phyloP scores from a whole-genome alignment of 2,329 filamentous ascomycete species.

The Ophidiomyces ophidiicola region DNA sequence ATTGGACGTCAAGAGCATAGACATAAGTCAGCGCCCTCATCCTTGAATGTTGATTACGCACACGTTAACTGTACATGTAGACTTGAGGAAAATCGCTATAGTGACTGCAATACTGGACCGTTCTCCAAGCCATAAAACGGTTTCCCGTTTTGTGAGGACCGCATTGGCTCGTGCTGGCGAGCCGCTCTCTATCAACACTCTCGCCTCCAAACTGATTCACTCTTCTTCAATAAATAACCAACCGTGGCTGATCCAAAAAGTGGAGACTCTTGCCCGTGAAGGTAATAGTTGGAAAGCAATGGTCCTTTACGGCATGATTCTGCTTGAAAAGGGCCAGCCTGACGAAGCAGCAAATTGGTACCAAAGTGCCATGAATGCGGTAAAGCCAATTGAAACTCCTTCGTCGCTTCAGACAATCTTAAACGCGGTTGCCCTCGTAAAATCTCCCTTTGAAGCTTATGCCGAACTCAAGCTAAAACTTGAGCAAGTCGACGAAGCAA shows the following conservation, averaged over 20 bases:
- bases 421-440: conserved; percentile 4
- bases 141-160: background rate
- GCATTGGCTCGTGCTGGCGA: conserved; percentile 5
- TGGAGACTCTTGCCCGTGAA: conserved; percentile 7
- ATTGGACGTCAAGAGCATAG: background rate
- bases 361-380: conserved; percentile 11
- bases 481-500: conserved; percentile 13
- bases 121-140: conserved; percentile 12
- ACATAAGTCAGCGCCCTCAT: background rate
- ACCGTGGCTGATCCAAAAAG: conserved; percentile 3
- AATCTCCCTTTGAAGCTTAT: conserved; percentile 19
- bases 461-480: conserved; percentile 16
- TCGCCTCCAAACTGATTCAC: background rate
- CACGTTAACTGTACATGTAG: background rate
- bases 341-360: conserved; percentile 10
- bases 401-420: background rate
- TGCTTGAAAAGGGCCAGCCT: conserved; percentile 9
- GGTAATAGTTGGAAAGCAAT: conserved; percentile 9
- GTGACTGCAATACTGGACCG: conserved; percentile 1
- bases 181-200: background rate
- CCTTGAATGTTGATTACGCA: background rate
- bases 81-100: background rate
- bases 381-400: conserved; percentile 1
- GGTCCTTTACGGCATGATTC: conserved; percentile 10
- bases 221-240: background rate